Base-by-base conservation (phyloP, 225 moss, liverwort and hornwort species). In the Lunularia cruciata region DNA sequence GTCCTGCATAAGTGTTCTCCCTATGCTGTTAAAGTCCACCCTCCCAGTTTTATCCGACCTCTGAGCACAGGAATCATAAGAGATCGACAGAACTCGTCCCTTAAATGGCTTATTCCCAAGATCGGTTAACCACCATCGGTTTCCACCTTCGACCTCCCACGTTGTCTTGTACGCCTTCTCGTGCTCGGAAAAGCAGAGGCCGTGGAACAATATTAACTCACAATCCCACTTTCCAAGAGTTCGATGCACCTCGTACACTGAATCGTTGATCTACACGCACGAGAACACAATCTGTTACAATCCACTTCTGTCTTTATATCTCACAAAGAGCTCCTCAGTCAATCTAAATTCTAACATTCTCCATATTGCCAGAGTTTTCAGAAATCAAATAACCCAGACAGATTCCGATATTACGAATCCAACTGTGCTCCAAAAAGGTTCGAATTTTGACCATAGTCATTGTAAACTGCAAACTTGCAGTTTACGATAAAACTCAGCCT, bases 21-120 rank as follows among this genome's bases (percentile, higher is more conserved):
- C 47, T 3, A 59, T 43, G 1, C 45, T 47, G 15, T 34, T 45
- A 20, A 58, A 32, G 20, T 43, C 33, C 47, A 59, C 34, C 6
- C 57, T 40, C 2, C 69, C 69, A 2, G 18, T 36, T 0, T 9
- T 2, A 10, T 45, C 14, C 6, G 56, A 37, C 27, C 1, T 38
- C 11, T 47, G 14, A 3, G 70, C 70, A 20, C 32, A 19, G 8
- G 36, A 57, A 59, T 70, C 70, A 23, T 70, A 70, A 3, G 59
- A 46, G 0, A 70, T 18, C 18, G 34, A 43, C 25, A 60, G 47
- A 8, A 70, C 47, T 22, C 70, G 70, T 35, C 31, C 70, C 11
- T 46, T 25, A 22, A 52, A 22, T 1, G 2, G 8, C 5, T 16
- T 30, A 14, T 25, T 3, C 15, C 28, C 2, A 16, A 57, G 23